Evolutionary conservation across 352 stramenopile species (phyloP), one percentile per base, ranked within the genome.

Genomic region (Pythium brachiatum): DNA sequence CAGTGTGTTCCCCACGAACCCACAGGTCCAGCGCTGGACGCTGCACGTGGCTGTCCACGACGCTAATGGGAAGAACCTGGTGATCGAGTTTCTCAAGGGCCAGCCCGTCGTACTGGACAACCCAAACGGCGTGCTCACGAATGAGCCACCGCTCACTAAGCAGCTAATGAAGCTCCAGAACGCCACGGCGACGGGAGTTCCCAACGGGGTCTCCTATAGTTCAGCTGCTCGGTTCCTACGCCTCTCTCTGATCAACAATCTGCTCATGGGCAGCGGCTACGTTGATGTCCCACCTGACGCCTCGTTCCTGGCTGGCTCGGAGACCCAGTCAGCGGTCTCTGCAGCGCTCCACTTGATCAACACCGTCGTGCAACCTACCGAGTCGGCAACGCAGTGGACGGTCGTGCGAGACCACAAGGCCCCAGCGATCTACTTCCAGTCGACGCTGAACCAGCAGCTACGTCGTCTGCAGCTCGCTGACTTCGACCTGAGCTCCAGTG

Each of bases 11-110:
- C 43, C 25, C 4, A 48, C 39, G 7, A 65, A 67, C 25, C 61
- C 34, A 41, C 9, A 18, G 13, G 15, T 74, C 2, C 38, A 60
- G 0, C 57, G 58, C 31, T 60, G 71, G 2, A 74, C 80, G 43
- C 64, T 89, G 29, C 80, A 89, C 48, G 66, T 87, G 15, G 74
- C 64, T 53, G 66, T 90, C 1, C 81, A 85, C 44, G 81, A 90
- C 52, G 69, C 69, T 2, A 50, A 69, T 16, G 78, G 78, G 5
- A 47, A 80, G 21, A 86, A 60, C 64, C 66, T 90, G 43, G 81
- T 87, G 23, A 72, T 88, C 32, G 81, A 90, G 53, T 84, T 88
- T 44, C 52, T 90, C 20, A 46, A 85, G 16, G 78, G 81, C 26
- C 57, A 75, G 41, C 23, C 72, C 3, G 60, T 73, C 36, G 59